Conservation (phyloP, 2,329 filamentous ascomycete genomes). For the Epichloe sibirici region DNA sequence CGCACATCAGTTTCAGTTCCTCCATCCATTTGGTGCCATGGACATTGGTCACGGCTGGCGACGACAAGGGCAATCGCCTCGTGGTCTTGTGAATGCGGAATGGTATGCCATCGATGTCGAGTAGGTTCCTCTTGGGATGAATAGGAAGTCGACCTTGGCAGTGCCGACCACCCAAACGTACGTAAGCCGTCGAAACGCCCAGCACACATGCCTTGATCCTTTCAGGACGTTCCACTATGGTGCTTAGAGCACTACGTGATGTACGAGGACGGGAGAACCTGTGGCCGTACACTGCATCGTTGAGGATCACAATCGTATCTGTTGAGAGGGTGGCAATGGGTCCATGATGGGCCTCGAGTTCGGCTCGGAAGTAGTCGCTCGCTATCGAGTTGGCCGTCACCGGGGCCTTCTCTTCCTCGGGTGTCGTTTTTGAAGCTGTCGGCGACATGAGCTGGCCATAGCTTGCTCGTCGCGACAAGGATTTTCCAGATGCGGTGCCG, state of each 20-base stretch:
- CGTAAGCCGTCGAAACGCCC: conserved; percentile 77
- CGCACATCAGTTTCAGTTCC: conserved; percentile 76
- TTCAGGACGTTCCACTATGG: conserved; percentile 89
- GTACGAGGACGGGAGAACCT: conserved; percentile 76
- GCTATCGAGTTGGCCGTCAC: conserved; percentile 48
- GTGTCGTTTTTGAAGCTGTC: conserved; percentile 16
- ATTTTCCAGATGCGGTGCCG: conserved; percentile 23
- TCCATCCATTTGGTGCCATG: conserved; percentile 92
- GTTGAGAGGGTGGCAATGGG: conserved; percentile 27
- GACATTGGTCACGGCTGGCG: conserved; percentile 74
- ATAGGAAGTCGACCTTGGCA: conserved; percentile 56
- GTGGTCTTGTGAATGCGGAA: conserved; percentile 79
- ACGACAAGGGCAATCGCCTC: conserved; percentile 57
- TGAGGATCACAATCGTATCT: conserved; percentile 71
- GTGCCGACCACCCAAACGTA: conserved; percentile 75
- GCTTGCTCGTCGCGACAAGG: conserved; percentile 36
- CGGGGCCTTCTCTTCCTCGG: conserved; percentile 22
- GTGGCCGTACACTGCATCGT: conserved; percentile 93
- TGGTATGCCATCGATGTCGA: conserved; percentile 47
- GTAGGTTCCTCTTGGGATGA: conserved; percentile 46
- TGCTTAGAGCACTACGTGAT: conserved; percentile 55
- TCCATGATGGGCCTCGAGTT: conserved; percentile 52
- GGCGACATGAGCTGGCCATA: conserved; percentile 29
- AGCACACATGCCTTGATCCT: conserved; percentile 73
- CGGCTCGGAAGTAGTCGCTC: conserved; percentile 54